Evolutionary conservation across 1,139 yeast species (phyloP), one percentile per base, ranked within the genome.

Genomic region (Pneumocystis canis): DNA sequence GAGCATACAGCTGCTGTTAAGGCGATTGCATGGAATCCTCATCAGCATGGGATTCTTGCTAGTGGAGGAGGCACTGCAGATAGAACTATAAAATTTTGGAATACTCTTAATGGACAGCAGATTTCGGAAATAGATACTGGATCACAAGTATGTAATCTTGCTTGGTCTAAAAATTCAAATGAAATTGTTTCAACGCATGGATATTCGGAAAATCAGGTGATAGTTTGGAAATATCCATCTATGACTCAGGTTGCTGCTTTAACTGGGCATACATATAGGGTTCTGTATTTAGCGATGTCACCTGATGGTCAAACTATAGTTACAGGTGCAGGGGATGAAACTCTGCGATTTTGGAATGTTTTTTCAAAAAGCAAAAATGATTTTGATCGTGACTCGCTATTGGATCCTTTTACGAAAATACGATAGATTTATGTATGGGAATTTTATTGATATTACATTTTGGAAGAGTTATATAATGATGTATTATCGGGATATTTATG

Each of bases 61-160:
- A 83, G 94, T 1, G 99, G 98, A 5, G 99, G 98, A 32, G 99
- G 99, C 31, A 89, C 97, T 0, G 94, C 95, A 1, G 99, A 92
- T 73, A 83, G 92, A 64, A 81, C 86, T 37, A 85, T 94, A 69
- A 87, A 92, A 73, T 84, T 90, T 31, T 92, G 98, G 98, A 90
- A 89, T 72, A 87, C 96, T 0, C 75, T 84, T 60, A 87, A 87
- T 7, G 97, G 97, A 0, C 74, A 79, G 39, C 80, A 85, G 65
- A 72, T 88, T 20, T 81, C 83, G 69, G 94, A 89, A 70, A 84
- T 87, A 20, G 94, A 90, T 71, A 89, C 97, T 0, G 97, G 97
- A 0, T 88, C 96, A 1, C 99, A 92, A 72, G 95, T 92, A 59
- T 94, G 98, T 76, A 90, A 90, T 71, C 79, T 94, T 71, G 82